These are phyloP conservation scores for Phytophthora cactorum DNA, from an alignment of 352 stramenopile genomes.

Conservation along the genomic window DNA sequence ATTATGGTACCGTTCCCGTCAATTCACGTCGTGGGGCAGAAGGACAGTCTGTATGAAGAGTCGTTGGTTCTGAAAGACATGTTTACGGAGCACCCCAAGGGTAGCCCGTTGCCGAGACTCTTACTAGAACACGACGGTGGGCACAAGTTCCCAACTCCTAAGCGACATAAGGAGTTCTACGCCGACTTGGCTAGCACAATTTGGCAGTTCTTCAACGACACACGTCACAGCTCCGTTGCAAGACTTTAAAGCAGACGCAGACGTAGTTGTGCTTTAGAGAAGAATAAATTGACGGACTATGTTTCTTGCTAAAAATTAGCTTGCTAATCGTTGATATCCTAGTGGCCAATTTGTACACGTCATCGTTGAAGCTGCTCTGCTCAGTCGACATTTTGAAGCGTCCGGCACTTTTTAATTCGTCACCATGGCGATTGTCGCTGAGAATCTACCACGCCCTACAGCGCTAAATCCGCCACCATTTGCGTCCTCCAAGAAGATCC, in stretches of 20 bases:
- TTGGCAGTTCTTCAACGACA: slow-evolving; percentile 53
- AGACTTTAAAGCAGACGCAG: slow-evolving; percentile 22
- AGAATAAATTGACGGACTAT: not conserved
- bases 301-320: slow-evolving; percentile 15
- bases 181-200: slow-evolving; percentile 46
- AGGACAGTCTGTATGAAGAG: slow-evolving; percentile 54
- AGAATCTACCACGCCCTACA: slow-evolving; percentile 25
- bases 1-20: slow-evolving; percentile 59
- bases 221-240: slow-evolving; percentile 34
- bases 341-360: slow-evolving; percentile 22
- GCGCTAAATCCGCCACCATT: slow-evolving; percentile 17
- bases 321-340: not conserved
- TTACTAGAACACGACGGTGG: slow-evolving; percentile 53
- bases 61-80: slow-evolving; percentile 51
- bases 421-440: slow-evolving; percentile 20
- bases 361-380: slow-evolving; percentile 35
- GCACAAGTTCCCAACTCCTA: slow-evolving; percentile 76
- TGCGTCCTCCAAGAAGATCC: slow-evolving; percentile 33
- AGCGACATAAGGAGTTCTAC: slow-evolving; percentile 54
- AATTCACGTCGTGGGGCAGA: slow-evolving; percentile 62
- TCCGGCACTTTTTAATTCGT: not conserved
- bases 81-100: slow-evolving; percentile 46
- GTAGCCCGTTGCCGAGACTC: slow-evolving; percentile 40
- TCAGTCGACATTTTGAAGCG: slow-evolving; percentile 36
- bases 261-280: not conserved